Percentiles rank a stretch among this genome's conserved stretches.
phyloP scores from a whole-genome alignment of 495 filamentous ascomycete genomes.

The Terfezia boudieri region DNA sequence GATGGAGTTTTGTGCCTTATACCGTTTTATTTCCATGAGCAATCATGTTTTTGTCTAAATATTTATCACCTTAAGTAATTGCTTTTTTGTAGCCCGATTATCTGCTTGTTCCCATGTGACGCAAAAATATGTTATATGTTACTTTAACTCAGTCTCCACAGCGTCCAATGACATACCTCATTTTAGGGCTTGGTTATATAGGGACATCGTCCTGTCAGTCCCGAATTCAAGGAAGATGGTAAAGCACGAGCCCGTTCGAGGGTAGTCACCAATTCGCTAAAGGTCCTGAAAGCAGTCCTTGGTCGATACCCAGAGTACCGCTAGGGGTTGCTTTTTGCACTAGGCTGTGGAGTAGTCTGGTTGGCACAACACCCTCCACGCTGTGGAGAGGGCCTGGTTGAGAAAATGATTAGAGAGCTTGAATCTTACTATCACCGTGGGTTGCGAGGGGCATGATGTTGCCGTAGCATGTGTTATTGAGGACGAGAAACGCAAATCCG shows the following conservation, averaged over 20 bases:
- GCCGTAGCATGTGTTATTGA: neutral
- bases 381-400: neutral
- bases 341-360: too few species aligned
- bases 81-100: neutral
- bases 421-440: neutral
- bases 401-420: neutral
- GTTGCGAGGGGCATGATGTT: neutral
- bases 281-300: neutral
- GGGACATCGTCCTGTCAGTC: neutral
- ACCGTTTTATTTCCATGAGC: too few species aligned
- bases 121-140: neutral
- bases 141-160: neutral
- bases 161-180: neutral
- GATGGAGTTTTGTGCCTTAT: neutral
- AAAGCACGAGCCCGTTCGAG: neutral
- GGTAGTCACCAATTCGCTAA: neutral
- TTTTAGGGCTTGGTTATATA: neutral
- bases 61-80: neutral
- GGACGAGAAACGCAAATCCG: neutral
- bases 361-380: too few species aligned
- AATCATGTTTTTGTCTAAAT: neutral
- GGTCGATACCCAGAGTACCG: neutral
- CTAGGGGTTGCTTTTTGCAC: neutral
- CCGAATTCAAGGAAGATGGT: neutral
- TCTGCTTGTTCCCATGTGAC: neutral